phyloP scores from a whole-genome alignment of 2,329 filamentous ascomycete genomes.

The Tricladium varicosporioides region DNA sequence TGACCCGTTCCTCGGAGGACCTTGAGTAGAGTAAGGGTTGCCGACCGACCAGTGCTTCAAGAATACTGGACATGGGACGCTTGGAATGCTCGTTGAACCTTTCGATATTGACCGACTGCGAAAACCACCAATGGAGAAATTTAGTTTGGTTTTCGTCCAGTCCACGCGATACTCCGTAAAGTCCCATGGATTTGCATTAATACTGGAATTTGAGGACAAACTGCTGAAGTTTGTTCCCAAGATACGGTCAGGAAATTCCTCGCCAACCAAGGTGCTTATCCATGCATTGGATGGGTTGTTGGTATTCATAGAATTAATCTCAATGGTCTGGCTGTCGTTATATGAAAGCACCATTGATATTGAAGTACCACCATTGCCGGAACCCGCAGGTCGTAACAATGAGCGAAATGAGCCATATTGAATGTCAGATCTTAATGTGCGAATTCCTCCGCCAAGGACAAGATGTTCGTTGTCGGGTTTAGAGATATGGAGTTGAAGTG shows the following conservation, averaged over 20 bases:
- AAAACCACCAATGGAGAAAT: constrained; percentile 42
- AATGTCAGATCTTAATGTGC: constrained; percentile 26
- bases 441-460: constrained; percentile 42
- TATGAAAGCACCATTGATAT: background rate
- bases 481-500: constrained; percentile 9
- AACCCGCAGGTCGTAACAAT: background rate
- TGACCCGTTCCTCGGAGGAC: constrained; percentile 40
- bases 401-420: background rate
- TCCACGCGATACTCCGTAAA: constrained; percentile 47
- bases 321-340: background rate
- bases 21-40: constrained; percentile 42
- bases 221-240: constrained; percentile 33
- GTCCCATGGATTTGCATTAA: constrained; percentile 38
- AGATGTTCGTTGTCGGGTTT: constrained; percentile 23
- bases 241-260: constrained; percentile 36
- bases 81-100: constrained; percentile 33
- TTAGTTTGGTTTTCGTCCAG: constrained; percentile 43
- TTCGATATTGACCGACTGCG: constrained; percentile 35
- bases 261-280: background rate
- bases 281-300: background rate
- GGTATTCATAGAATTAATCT: background rate
- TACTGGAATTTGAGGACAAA: constrained; percentile 1
- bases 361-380: background rate
- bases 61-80: constrained; percentile 41
- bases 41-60: constrained; percentile 49